A percentile compares a stretch with the other conserved stretches of the same genome.
Conservation (phyloP, 371 early-diverging fungal genomes). For the Mucor velutinosus region DNA sequence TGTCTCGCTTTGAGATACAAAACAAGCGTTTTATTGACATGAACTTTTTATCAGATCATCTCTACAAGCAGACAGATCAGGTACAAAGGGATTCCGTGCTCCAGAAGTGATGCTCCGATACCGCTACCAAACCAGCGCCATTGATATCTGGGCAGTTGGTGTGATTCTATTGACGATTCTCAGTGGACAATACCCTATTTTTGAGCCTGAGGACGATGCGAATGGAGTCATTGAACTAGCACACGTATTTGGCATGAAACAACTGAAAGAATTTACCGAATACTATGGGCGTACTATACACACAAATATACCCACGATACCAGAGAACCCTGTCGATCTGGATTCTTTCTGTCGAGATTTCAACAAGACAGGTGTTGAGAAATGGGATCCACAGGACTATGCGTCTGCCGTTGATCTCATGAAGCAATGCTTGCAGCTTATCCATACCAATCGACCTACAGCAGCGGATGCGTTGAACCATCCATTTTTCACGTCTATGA, state of each 20-base stretch:
- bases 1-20: neutral
- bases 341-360: neutral
- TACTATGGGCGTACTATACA: conserved; percentile 61
- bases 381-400: conserved; percentile 32
- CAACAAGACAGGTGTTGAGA: conserved; percentile 6
- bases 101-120: conserved; percentile 77
- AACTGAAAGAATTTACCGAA: conserved; percentile 71
- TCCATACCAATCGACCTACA: conserved; percentile 54
- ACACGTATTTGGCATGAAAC: conserved; percentile 78
- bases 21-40: conserved; percentile 7
- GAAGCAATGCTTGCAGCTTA: conserved; percentile 42
- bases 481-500: conserved; percentile 29
- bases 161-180: conserved; percentile 84
- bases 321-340: conserved; percentile 35
- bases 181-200: conserved; percentile 89
- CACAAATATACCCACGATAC: conserved; percentile 60
- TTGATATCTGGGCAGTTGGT: conserved; percentile 95
- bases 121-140: conserved; percentile 37
- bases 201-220: conserved; percentile 81
- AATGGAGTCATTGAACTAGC: conserved; percentile 91
- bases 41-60: conserved; percentile 50
- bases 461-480: conserved; percentile 64
- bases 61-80: conserved; percentile 92
- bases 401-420: conserved; percentile 50
- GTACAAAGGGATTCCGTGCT: conserved; percentile 97